Conservation (phyloP, 2,329 filamentous ascomycete genomes). For the Aspergillus sergii region DNA sequence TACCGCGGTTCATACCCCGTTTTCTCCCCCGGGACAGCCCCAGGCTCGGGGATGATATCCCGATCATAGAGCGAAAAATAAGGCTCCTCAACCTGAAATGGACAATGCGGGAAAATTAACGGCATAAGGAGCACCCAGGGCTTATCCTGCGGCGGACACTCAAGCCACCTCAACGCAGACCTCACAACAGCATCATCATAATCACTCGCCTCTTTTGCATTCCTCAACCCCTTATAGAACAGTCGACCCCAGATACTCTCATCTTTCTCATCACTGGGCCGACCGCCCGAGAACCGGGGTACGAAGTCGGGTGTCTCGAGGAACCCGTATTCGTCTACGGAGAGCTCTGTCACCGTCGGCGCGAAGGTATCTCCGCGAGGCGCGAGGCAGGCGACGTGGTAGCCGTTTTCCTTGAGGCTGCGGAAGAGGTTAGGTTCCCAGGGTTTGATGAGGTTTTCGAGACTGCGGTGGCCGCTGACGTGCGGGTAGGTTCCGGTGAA, state of each 20-base stretch:
- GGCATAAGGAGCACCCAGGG: slow-evolving; percentile 5
- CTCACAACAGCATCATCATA: slow-evolving; percentile 51
- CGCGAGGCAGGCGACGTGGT: slow-evolving; percentile 50
- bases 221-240: slow-evolving; percentile 45
- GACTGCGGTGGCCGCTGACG: slow-evolving; percentile 49
- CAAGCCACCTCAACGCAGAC: slow-evolving; percentile 48
- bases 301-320: not conserved
- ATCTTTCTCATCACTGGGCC: not conserved
- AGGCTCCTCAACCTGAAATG: slow-evolving; percentile 52
- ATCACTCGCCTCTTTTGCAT: slow-evolving; percentile 42
- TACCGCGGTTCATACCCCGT: not conserved
- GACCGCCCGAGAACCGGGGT: not conserved
- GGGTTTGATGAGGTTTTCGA: slow-evolving; percentile 53
- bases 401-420: slow-evolving; percentile 47
- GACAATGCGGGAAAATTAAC: slow-evolving; percentile 49
- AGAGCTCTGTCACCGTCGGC: not conserved
- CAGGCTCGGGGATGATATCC: not conserved
- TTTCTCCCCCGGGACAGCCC: not conserved
- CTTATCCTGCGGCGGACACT: slow-evolving; percentile 38
- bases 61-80: slow-evolving; percentile 53
- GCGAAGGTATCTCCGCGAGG: not conserved
- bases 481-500: slow-evolving; percentile 53
- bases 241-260: not conserved
- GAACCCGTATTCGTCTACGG: not conserved
- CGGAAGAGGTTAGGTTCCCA: slow-evolving; percentile 54